Evolutionary conservation across 495 filamentous ascomycete genomes (phyloP).

Genomic region (Penicillium crystallinum): DNA sequence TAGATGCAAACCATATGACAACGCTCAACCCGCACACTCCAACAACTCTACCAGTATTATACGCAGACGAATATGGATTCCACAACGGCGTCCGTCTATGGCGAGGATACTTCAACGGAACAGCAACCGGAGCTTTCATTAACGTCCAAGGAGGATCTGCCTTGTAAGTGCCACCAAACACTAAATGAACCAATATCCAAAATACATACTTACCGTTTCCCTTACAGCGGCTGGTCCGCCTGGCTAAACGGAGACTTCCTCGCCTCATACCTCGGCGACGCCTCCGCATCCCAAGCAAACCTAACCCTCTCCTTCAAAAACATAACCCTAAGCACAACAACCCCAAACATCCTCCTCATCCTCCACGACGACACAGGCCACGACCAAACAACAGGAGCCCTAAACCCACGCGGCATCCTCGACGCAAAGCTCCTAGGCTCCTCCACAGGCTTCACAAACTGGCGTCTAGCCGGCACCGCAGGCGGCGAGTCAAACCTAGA

Average conservation of each 20-base stretch:
- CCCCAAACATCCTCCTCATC: conserved; percentile 58
- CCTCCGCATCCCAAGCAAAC: conserved; percentile 29
- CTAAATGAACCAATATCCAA: not conserved
- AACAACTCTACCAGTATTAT: conserved; percentile 50
- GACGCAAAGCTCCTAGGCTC: conserved; percentile 45
- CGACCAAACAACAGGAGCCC: conserved; percentile 58
- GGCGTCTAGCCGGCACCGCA: conserved; percentile 72
- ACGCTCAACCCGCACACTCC: conserved; percentile 58
- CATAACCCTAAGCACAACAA: conserved; percentile 43
- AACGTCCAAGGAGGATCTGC: conserved; percentile 58
- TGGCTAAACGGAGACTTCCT: conserved; percentile 53
- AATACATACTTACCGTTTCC: not conserved
- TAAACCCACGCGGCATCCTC: conserved; percentile 64
- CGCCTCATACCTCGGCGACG: conserved; percentile 52
- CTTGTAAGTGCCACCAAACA: conserved; percentile 33
- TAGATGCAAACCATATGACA: conserved; percentile 44
- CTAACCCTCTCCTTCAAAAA: conserved; percentile 35
- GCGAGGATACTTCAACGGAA: conserved; percentile 59
- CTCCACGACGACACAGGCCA: conserved; percentile 71
- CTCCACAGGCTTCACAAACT: conserved; percentile 47
- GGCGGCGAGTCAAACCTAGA: conserved; percentile 66
- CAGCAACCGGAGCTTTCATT: conserved; percentile 52
- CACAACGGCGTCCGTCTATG: conserved; percentile 62
- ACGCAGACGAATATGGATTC: conserved; percentile 67
- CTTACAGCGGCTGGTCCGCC: conserved; percentile 44